Percentiles rank a stretch among this genome's conserved stretches.
phyloP scores from a whole-genome alignment of 805 yeast species.

The Myxozyma sirexii region DNA sequence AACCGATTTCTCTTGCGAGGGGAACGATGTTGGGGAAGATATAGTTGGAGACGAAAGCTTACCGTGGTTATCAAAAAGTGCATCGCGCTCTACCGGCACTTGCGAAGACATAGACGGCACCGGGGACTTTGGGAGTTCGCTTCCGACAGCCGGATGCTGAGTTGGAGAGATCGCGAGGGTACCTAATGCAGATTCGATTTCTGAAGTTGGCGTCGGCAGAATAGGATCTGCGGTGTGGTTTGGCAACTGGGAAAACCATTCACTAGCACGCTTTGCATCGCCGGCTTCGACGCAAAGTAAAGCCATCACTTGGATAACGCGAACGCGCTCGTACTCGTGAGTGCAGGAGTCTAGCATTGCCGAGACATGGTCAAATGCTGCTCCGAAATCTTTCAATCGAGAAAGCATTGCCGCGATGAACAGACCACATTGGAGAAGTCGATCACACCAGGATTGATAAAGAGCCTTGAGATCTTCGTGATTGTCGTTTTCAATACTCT shows the following conservation, averaged over 20 bases:
- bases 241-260: constrained; percentile 23
- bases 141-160: not conserved
- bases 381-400: constrained; percentile 40
- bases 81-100: constrained; percentile 5
- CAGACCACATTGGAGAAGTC: constrained; percentile 36
- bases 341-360: constrained; percentile 16
- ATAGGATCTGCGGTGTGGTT: constrained; percentile 16
- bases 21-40: not conserved
- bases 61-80: not conserved
- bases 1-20: not conserved
- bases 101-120: not conserved
- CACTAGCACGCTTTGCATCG: constrained; percentile 11
- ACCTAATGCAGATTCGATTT: not conserved
- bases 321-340: not conserved
- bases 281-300: constrained; percentile 27
- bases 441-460: not conserved
- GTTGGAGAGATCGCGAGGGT: not conserved
- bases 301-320: constrained; percentile 20
- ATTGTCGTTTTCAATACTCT: not conserved
- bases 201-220: not conserved
- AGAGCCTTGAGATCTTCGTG: not conserved
- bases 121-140: not conserved
- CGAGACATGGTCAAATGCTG: constrained; percentile 41
- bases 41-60: not conserved
- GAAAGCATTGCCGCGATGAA: constrained; percentile 42